These are phyloP conservation scores for Priceomyces melissophilus DNA, from an alignment of 805 yeast species.

Conservation along the genomic window DNA sequence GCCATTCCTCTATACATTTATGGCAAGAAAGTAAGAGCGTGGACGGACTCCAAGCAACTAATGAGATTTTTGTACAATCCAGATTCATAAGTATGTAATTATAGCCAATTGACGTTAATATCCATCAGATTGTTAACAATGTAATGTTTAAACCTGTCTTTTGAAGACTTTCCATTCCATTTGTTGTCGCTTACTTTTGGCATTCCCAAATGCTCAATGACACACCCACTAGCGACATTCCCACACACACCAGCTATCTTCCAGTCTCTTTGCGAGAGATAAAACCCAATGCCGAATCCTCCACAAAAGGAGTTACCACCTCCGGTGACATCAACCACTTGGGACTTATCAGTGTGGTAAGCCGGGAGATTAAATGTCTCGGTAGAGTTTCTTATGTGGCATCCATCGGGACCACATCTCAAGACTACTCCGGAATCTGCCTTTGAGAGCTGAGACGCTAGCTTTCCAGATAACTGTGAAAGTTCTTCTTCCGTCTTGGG, in stretches of 20 bases:
- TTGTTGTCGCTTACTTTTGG: constrained; percentile 39
- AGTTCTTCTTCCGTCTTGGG: constrained; percentile 29
- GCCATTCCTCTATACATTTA: constrained; percentile 53
- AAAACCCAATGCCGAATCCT: constrained; percentile 51
- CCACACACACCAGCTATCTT: constrained; percentile 61
- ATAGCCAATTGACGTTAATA: constrained; percentile 3
- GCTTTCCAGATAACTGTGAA: constrained; percentile 41
- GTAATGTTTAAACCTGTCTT: constrained; percentile 45
- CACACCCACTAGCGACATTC: constrained; percentile 72
- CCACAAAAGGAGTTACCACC: constrained; percentile 47
- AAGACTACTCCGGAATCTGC: constrained; percentile 52
- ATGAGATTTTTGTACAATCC: constrained; percentile 32
- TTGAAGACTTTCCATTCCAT: constrained; percentile 61
- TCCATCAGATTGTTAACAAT: too few relatives aligned
- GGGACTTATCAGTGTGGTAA: constrained; percentile 50
- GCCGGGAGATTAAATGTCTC: constrained; percentile 59
- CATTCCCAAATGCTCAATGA: constrained; percentile 78
- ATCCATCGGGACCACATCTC: constrained; percentile 76
- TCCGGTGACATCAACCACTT: constrained; percentile 42
- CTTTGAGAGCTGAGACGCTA: constrained; percentile 38
- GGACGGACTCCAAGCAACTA: constrained; percentile 48
- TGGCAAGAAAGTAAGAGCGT: constrained; percentile 49
- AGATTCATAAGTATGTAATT: background rate
- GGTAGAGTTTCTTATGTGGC: constrained; percentile 40
- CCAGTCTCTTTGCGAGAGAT: constrained; percentile 46